phyloP scores from a whole-genome alignment of 805 yeast species.

The Wickerhamiella siamensis region DNA sequence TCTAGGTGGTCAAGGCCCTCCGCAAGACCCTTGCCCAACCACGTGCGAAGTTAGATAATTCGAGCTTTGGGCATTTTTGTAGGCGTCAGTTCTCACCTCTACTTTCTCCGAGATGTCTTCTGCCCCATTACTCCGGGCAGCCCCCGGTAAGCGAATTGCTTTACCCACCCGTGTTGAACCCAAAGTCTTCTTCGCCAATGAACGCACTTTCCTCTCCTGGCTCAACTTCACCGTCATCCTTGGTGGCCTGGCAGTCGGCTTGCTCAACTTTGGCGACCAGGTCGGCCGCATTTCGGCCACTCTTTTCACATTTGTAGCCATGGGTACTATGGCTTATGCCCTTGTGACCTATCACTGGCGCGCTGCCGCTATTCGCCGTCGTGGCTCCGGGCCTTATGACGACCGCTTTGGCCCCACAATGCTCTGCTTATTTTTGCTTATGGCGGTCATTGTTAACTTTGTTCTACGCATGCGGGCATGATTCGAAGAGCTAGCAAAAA shows the following conservation, averaged over 20 bases:
- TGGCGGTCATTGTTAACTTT: slow-evolving; percentile 90
- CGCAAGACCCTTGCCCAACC: neutral
- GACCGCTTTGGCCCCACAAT: slow-evolving; percentile 97
- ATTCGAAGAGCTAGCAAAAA: too few species aligned
- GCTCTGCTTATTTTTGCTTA: slow-evolving; percentile 81
- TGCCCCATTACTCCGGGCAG: slow-evolving; percentile 56
- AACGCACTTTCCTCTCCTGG: slow-evolving; percentile 97
- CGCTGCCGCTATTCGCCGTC: slow-evolving; percentile 92
- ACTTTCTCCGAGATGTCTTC: slow-evolving; percentile 38
- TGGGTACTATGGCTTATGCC: slow-evolving; percentile 96
- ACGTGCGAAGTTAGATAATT: neutral
- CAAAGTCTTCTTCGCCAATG: slow-evolving; percentile 96
- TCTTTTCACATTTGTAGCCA: slow-evolving; percentile 85
- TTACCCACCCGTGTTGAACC: slow-evolving; percentile 98
- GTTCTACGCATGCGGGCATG: slow-evolving; percentile 49
- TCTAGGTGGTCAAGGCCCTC: too few species aligned
- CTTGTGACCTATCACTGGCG: slow-evolving; percentile 97
- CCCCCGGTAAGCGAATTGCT: slow-evolving; percentile 85
- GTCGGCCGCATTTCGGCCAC: slow-evolving; percentile 90
- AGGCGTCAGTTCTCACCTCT: too few species aligned
- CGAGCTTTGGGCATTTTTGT: too few species aligned
- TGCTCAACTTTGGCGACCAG: slow-evolving; percentile 89
- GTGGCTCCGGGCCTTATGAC: slow-evolving; percentile 99
- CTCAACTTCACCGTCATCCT: slow-evolving; percentile 95
- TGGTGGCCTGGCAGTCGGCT: slow-evolving; percentile 92